Conservation (phyloP, 345 rosid species). For the Stellera chamaejasme region DNA sequence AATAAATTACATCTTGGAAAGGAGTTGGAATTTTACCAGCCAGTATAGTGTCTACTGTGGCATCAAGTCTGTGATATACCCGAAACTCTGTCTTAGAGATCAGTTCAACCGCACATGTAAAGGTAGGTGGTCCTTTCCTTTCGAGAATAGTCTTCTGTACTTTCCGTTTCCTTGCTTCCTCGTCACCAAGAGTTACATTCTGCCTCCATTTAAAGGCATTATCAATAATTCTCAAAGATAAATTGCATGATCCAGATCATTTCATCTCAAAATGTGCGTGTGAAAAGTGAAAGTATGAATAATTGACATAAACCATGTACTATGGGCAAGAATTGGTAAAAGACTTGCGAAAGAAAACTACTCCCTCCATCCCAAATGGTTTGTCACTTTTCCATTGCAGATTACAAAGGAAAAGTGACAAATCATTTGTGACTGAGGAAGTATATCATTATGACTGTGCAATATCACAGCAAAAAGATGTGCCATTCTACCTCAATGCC, state of each 20-base stretch:
- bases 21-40: conserved; percentile 38
- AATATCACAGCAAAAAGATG: conserved; percentile 2
- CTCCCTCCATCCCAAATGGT: too few species aligned
- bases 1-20: conserved; percentile 2
- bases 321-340: too few species aligned
- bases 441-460: too few species aligned
- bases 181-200: conserved; percentile 97
- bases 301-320: too few species aligned
- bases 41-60: conserved; percentile 80
- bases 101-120: conserved; percentile 86
- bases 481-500: conserved; percentile 69
- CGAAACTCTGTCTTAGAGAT: conserved; percentile 76
- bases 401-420: too few species aligned
- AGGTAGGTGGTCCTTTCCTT: conserved; percentile 82
- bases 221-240: too few species aligned
- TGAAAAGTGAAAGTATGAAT: too few species aligned
- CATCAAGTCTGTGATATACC: conserved; percentile 82
- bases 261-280: neutral
- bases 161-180: conserved; percentile 87
- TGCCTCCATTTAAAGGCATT: conserved; percentile 15
- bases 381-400: too few species aligned
- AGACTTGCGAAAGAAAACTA: too few species aligned
- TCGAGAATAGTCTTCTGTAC: conserved; percentile 95
- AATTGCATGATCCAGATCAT: too few species aligned
- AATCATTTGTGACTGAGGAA: too few species aligned